phyloP scores from a whole-genome alignment of 2,329 filamentous ascomycete species.

The Ceratocystis lukuohia region DNA sequence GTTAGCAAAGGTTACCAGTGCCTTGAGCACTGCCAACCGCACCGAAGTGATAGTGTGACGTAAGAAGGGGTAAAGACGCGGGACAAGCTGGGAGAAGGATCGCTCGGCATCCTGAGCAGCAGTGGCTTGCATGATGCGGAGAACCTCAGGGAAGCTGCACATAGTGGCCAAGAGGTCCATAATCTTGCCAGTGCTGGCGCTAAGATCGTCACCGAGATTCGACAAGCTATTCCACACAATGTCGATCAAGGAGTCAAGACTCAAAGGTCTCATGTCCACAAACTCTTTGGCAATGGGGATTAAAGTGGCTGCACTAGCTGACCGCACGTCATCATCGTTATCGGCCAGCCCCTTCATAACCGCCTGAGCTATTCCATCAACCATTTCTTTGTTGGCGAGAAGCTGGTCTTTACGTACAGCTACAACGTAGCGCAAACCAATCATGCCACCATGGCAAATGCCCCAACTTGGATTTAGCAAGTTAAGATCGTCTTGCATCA shows the following conservation, averaged over 20 bases:
- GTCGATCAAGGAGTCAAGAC: slow-evolving; percentile 70
- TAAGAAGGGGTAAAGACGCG: slow-evolving; percentile 87
- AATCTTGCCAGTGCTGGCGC: slow-evolving; percentile 91
- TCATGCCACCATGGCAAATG: slow-evolving; percentile 95
- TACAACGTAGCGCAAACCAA: slow-evolving; percentile 86
- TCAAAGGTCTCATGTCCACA: slow-evolving; percentile 65
- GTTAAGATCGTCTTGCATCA: slow-evolving; percentile 75
- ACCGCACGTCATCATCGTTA: slow-evolving; percentile 85
- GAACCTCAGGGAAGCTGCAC: slow-evolving; percentile 83
- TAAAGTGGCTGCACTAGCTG: slow-evolving; percentile 91
- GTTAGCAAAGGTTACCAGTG: slow-evolving; percentile 81
- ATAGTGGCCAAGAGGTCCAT: slow-evolving; percentile 96
- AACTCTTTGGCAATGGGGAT: slow-evolving; percentile 95
- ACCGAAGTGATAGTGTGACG: slow-evolving; percentile 96
- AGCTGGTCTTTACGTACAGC: slow-evolving; percentile 88
- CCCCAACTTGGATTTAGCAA: slow-evolving; percentile 73
- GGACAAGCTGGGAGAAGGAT: slow-evolving; percentile 84
- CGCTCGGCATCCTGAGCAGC: slow-evolving; percentile 70
- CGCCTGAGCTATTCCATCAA: slow-evolving; percentile 81
- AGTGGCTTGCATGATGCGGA: slow-evolving; percentile 86
- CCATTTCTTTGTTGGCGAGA: slow-evolving; percentile 66
- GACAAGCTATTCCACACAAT: slow-evolving; percentile 97
- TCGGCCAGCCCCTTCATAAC: slow-evolving; percentile 93
- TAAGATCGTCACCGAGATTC: slow-evolving; percentile 91
- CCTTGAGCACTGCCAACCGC: slow-evolving; percentile 81